Percentiles rank a stretch among this genome's conserved stretches.
phyloP scores from a whole-genome alignment of 1,139 yeast genomes.

The Candida sojae region DNA sequence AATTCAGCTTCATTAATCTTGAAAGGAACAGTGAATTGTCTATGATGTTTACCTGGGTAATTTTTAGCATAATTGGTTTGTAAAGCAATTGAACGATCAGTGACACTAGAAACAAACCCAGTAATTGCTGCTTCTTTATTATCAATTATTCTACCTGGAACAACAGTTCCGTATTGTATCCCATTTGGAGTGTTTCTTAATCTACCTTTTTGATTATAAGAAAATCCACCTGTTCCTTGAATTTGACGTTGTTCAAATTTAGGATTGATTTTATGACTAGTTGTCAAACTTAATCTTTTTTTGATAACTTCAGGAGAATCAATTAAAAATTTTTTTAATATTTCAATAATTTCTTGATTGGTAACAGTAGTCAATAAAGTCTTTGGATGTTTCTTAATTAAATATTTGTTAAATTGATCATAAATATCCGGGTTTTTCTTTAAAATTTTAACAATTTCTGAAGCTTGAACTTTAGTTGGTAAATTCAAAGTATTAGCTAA shows the following conservation, averaged over 20 bases:
- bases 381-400: slow-evolving; percentile 38
- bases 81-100: slow-evolving; percentile 39
- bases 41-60: slow-evolving; percentile 44
- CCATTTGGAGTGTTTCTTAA: slow-evolving; percentile 78
- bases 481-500: slow-evolving; percentile 37
- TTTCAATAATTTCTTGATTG: slow-evolving; percentile 17
- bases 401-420: slow-evolving; percentile 34
- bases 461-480: slow-evolving; percentile 24
- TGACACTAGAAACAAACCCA: slow-evolving; percentile 62
- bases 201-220: slow-evolving; percentile 73
- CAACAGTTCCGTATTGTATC: slow-evolving; percentile 54
- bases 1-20: slow-evolving; percentile 43
- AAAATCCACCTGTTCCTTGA: slow-evolving; percentile 74
- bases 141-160: slow-evolving; percentile 70
- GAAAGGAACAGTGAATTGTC: slow-evolving; percentile 49
- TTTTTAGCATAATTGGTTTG: slow-evolving; percentile 44
- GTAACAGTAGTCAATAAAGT: slow-evolving; percentile 21
- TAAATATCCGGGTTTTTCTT: slow-evolving; percentile 35
- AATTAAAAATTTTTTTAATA: slow-evolving; percentile 31
- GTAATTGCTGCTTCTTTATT: slow-evolving; percentile 65
- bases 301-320: slow-evolving; percentile 20
- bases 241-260: slow-evolving; percentile 19
- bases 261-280: slow-evolving; percentile 14
- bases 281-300: slow-evolving; percentile 20
- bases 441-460: slow-evolving; percentile 31